A percentile compares a stretch with the other conserved stretches of the same genome.
These are phyloP conservation scores for Neurospora cerealis DNA, from an alignment of 495 filamentous ascomycete species.

Conservation along the genomic window DNA sequence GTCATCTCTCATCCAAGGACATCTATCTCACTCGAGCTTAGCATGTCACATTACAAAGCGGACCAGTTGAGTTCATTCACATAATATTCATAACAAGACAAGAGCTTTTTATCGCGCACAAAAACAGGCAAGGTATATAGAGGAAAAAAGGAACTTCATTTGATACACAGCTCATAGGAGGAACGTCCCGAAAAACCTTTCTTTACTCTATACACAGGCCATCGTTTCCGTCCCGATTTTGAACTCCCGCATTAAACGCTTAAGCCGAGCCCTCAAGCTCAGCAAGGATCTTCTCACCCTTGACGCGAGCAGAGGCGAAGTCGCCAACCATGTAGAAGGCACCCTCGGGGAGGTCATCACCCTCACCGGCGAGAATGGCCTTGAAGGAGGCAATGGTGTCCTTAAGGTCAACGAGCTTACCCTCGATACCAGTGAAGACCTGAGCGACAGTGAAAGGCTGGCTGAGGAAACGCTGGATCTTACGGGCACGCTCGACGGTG, in stretches of 20 bases:
- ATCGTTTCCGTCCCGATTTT: slow-evolving; percentile 21
- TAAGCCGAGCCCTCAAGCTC: slow-evolving; percentile 59
- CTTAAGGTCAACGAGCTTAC: slow-evolving; percentile 93
- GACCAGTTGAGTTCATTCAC: not conserved
- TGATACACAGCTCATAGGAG: slow-evolving; percentile 35
- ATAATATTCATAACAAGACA: not conserved
- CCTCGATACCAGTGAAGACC: slow-evolving; percentile 99
- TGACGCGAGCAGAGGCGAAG: slow-evolving; percentile 81
- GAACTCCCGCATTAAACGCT: slow-evolving; percentile 45
- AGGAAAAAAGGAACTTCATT: slow-evolving; percentile 8
- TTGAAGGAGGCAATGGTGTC: slow-evolving; percentile 97
- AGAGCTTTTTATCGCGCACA: not conserved
- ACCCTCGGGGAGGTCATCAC: slow-evolving; percentile 90
- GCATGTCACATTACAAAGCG: not conserved
- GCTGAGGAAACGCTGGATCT: slow-evolving; percentile 97
- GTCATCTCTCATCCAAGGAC: not conserved
- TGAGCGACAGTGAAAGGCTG: slow-evolving; percentile 99
- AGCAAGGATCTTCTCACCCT: slow-evolving; percentile 99
- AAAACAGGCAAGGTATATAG: not conserved
- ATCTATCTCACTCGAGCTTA: not conserved
- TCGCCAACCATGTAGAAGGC: slow-evolving; percentile 99
- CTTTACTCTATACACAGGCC: slow-evolving; percentile 30
- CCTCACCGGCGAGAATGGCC: slow-evolving; percentile 90
- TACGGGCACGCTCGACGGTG: slow-evolving; percentile 99
- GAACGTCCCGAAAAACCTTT: slow-evolving; percentile 19